Base-by-base conservation (phyloP, 192 early-diverging fungal genomes). In the Mortierella antarctica region DNA sequence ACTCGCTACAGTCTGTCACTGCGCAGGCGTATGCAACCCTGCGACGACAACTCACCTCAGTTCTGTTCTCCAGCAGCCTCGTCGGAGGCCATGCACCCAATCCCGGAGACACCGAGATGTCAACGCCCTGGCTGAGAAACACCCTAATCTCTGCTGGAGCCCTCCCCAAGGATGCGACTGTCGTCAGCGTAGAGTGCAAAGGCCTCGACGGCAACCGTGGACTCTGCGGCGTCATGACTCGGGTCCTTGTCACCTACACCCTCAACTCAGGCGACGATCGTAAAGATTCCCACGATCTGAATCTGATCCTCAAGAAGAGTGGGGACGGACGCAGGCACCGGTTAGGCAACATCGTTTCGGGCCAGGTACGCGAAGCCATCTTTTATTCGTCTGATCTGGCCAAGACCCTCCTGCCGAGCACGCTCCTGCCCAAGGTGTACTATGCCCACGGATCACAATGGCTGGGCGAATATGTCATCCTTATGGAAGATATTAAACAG, bases 401-500 rank as follows among this genome's bases (percentile, higher is more conserved):
- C 59, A 74, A 74, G 50, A 31, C 45, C 6, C 53, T 74, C 15
- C 6, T 40, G 42, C 73, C 73, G 1, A 52, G 42, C 10, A 56
- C 73, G 0, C 42, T 74, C 39, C 39, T 74, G n/a, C 65, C 73
- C 18, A 67, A 74, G 44, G 52, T 74, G 4, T 67, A 67, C 15
- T 74, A 74, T 45, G 58, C 73, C 0, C 65, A 74, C 41, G 73
- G 51, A 61, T 74, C 73, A 1, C 17, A 23, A 7, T 62, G 23
- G 57, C 52, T 74, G 52, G 73, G 73, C 14, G 73, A 74, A 46
- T 74, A 74, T 56, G 73, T 74, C 1, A 67, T 74, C 41, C 41
- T 74, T 17, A 74, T 74, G 73, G 73, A 74, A 31, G 73, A 74
- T 62, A 51, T 74, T 53, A 74, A 74, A 21, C 57, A 67, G 31